phyloP scores from a whole-genome alignment of 2,329 filamentous ascomycete genomes.

The Thelonectria rubi region DNA sequence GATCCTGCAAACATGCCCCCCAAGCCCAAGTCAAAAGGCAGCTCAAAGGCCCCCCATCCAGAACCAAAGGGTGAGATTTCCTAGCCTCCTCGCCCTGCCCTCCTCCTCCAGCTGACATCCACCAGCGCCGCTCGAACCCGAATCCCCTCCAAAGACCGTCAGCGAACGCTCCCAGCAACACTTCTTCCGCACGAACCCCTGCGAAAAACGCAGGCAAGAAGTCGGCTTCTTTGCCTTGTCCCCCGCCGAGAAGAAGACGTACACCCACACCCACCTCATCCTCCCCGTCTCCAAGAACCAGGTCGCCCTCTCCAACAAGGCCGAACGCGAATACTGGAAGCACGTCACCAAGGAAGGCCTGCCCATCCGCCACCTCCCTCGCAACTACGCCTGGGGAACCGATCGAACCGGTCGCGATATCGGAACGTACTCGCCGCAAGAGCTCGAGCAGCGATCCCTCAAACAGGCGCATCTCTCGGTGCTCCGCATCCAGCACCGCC shows the following conservation, averaged over 20 bases:
- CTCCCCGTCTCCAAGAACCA: constrained; percentile 50
- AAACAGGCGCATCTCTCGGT: constrained; percentile 55
- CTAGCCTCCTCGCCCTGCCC: not conserved
- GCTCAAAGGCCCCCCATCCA: constrained; percentile 44
- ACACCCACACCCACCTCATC: constrained; percentile 58
- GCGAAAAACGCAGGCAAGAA: constrained; percentile 56
- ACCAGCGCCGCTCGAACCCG: constrained; percentile 44
- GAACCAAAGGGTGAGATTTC: constrained; percentile 33
- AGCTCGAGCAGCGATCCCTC: constrained; percentile 55
- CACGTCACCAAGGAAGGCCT: constrained; percentile 61
- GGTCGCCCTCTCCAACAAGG: constrained; percentile 54
- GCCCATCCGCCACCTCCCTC: constrained; percentile 56
- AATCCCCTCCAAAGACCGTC: constrained; percentile 55
- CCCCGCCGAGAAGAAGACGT: constrained; percentile 59
- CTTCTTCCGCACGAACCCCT: constrained; percentile 61
- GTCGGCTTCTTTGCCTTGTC: constrained; percentile 57
- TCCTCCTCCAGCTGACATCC: constrained; percentile 2
- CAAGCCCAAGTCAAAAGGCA: constrained; percentile 50
- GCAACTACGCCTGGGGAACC: constrained; percentile 58
- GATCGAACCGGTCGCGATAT: constrained; percentile 61
- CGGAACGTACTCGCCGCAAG: constrained; percentile 56
- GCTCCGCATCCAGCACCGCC: constrained; percentile 55
- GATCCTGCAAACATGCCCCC: constrained; percentile 46
- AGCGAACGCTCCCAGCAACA: constrained; percentile 58
- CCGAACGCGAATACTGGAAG: constrained; percentile 67